Evolutionary conservation across 1,139 yeast genomes (phyloP).

Genomic region (Saccharomyces hybrid): DNA sequence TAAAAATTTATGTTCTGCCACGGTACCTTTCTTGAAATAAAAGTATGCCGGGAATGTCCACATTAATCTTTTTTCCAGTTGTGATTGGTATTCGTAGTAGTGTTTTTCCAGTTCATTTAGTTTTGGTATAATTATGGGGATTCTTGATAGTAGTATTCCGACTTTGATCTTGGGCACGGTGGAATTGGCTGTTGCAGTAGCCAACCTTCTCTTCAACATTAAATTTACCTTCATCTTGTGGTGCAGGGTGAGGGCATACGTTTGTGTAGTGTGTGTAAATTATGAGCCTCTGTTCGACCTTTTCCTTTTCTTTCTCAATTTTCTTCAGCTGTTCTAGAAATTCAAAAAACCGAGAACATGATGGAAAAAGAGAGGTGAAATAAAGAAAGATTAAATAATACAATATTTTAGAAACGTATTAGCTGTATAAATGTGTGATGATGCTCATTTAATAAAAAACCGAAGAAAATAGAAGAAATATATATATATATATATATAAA

Average conservation of each 20-base stretch:
- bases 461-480: neutral
- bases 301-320: neutral
- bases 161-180: conserved; percentile 29
- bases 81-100: conserved; percentile 77
- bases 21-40: conserved; percentile 84
- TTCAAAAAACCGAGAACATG: too few relatives aligned
- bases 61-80: conserved; percentile 83
- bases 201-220: conserved; percentile 13
- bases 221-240: neutral
- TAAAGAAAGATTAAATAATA: too few relatives aligned
- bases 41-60: conserved; percentile 96
- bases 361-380: too few relatives aligned
- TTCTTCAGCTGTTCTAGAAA: too few relatives aligned
- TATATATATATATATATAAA: neutral
- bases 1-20: conserved; percentile 75
- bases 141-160: conserved; percentile 65
- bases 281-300: too few relatives aligned
- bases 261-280: neutral
- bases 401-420: too few relatives aligned
- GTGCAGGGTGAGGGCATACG: neutral
- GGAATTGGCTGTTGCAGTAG: conserved; percentile 14
- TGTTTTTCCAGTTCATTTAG: conserved; percentile 63
- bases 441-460: neutral
- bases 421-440: neutral
- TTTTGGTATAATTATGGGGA: conserved; percentile 78